Conservation (phyloP, 768 basidiomycete species). For the Pisolithus albus region DNA sequence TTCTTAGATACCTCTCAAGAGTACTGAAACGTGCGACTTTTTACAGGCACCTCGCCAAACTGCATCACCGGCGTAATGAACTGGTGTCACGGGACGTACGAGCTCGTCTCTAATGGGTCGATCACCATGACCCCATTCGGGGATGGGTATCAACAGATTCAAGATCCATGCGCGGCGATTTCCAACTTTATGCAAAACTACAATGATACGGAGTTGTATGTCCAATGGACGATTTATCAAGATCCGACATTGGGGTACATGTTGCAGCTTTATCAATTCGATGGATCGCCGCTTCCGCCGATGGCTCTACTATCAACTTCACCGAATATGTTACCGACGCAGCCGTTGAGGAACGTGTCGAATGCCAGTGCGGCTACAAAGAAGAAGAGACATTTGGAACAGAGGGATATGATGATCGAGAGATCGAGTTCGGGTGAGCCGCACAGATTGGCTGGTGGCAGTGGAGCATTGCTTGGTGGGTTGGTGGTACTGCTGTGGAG, state of each 20-base stretch:
- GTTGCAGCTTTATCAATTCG: conserved; percentile 71
- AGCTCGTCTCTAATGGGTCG: conserved; percentile 68
- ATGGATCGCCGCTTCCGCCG: conserved; percentile 72
- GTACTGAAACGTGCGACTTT: neutral
- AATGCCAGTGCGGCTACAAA: conserved; percentile 12
- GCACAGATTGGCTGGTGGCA: conserved; percentile 11
- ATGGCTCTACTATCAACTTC: conserved; percentile 57
- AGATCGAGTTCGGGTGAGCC: conserved; percentile 18
- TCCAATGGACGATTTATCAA: conserved; percentile 62
- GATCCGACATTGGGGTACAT: conserved; percentile 58
- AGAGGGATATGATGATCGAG: conserved; percentile 2
- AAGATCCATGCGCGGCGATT: conserved; percentile 84
- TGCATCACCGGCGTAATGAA: conserved; percentile 86
- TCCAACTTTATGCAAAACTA: conserved; percentile 86
- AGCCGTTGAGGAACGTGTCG: conserved; percentile 50
- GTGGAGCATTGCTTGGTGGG: neutral
- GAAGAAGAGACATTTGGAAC: neutral
- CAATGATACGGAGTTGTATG: conserved; percentile 65
- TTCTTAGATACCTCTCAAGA: too few species aligned
- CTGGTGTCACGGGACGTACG: conserved; percentile 85
- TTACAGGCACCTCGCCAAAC: conserved; percentile 66
- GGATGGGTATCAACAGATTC: conserved; percentile 92
- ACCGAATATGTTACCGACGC: conserved; percentile 85
- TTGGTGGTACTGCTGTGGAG: too few species aligned
- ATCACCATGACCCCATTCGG: conserved; percentile 65